Conservation (phyloP, 1,139 yeast species). For the Suzukiozyma palmioleophila region DNA sequence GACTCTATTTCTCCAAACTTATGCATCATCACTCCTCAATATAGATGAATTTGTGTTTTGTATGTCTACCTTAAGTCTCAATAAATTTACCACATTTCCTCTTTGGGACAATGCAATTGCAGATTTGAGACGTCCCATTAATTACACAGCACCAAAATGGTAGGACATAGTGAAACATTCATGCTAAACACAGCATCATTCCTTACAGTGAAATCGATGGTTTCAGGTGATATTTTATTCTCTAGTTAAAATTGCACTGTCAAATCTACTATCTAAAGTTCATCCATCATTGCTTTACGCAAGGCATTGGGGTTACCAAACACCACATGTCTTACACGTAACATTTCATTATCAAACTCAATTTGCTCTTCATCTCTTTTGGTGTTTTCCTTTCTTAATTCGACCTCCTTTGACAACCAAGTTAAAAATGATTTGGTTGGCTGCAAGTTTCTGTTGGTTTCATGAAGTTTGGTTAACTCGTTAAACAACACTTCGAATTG, state of each 20-base stretch:
- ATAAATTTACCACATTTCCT: no score
- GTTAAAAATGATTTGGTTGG: slow-evolving; percentile 39
- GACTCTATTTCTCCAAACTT: no score
- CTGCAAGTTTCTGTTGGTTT: slow-evolving; percentile 17
- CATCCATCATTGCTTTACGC: slow-evolving; percentile 55
- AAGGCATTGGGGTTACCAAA: slow-evolving; percentile 79
- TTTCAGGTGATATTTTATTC: no score
- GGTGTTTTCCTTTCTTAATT: slow-evolving; percentile 27
- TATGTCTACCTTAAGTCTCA: no score
- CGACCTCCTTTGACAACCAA: slow-evolving; percentile 61
- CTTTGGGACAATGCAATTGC: no score
- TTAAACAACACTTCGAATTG: slow-evolving; percentile 42
- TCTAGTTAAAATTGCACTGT: neutral
- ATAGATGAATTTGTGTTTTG: no score
- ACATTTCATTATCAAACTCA: slow-evolving; percentile 41
- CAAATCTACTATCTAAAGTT: slow-evolving; percentile 28
- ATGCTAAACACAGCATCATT: neutral
- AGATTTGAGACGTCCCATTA: neutral
- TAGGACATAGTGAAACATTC: neutral
- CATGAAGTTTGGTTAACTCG: slow-evolving; percentile 37
- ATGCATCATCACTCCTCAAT: no score
- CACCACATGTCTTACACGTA: slow-evolving; percentile 61
- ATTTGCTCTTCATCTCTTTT: slow-evolving; percentile 30
- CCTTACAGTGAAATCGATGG: neutral
- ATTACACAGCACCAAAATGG: neutral